phyloP scores from a whole-genome alignment of 495 filamentous ascomycete species.

The Xylaria grammica region DNA sequence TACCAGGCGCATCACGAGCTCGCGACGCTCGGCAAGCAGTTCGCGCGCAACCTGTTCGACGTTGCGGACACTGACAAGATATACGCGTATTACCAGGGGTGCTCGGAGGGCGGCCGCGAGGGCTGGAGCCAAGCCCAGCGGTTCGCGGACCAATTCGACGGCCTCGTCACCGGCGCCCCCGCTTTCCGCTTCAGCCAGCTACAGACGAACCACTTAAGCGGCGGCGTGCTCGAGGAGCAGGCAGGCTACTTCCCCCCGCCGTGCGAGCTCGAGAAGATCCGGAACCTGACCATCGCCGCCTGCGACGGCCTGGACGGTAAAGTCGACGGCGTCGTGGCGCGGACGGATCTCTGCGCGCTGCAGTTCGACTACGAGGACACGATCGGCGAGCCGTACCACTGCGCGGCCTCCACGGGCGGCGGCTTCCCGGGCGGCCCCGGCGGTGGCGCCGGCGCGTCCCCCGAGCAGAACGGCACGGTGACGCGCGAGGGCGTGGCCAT shows the following conservation, averaged over 20 bases:
- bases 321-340: constrained; percentile 31
- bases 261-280: constrained; percentile 38
- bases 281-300: constrained; percentile 27
- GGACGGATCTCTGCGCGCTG: constrained; percentile 30
- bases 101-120: constrained; percentile 45
- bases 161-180: constrained; percentile 38
- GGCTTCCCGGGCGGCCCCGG: constrained; percentile 21
- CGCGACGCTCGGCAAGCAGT: constrained; percentile 28
- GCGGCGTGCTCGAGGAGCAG: constrained; percentile 32
- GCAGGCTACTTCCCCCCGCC: constrained; percentile 15
- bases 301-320: constrained; percentile 44
- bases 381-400: constrained; percentile 56
- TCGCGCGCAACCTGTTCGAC: constrained; percentile 36
- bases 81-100: constrained; percentile 45
- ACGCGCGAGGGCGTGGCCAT: constrained; percentile 46
- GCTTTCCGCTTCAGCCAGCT: constrained; percentile 38
- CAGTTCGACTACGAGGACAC: constrained; percentile 38
- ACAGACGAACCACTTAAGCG: constrained; percentile 56
- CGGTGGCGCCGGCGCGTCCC: constrained; percentile 28
- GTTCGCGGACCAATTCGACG: constrained; percentile 41
- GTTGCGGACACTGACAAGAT: constrained; percentile 19
- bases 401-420: constrained; percentile 41
- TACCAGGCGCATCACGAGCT: constrained; percentile 35
- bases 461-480: constrained; percentile 53
- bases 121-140: constrained; percentile 42